Conservation (phyloP, 805 yeast species). For the Debaryomyces maramus region DNA sequence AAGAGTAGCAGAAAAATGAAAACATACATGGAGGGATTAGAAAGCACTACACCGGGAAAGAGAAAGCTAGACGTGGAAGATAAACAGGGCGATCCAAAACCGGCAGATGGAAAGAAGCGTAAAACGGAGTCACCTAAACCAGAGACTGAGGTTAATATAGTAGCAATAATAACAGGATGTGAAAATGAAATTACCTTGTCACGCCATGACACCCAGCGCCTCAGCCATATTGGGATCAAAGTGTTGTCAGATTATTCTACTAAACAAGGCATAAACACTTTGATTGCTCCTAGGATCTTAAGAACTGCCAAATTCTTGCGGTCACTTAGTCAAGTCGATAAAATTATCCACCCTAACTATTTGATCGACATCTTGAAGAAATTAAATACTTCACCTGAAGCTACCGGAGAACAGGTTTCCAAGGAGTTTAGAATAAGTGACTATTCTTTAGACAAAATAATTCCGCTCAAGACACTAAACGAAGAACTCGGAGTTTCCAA, state of each 20-base stretch:
- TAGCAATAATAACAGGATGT: conserved; percentile 66
- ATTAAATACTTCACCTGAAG: conserved; percentile 6
- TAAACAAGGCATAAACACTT: conserved; percentile 41
- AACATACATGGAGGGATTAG: conserved; percentile 36
- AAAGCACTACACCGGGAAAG: conserved; percentile 12
- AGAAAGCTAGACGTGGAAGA: background rate
- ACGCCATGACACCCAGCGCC: conserved; percentile 41
- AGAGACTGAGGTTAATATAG: conserved; percentile 36
- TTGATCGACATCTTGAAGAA: conserved; percentile 43
- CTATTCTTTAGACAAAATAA: conserved; percentile 35
- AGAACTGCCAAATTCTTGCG: conserved; percentile 86
- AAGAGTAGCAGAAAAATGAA: conserved; percentile 47
- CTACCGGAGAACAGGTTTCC: conserved; percentile 14
- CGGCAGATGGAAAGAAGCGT: conserved; percentile 13
- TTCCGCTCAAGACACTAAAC: conserved; percentile 31
- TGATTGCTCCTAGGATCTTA: conserved; percentile 78
- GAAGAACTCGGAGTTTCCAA: conserved; percentile 23
- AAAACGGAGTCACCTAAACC: conserved; percentile 8
- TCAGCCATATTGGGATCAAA: conserved; percentile 58
- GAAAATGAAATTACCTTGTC: conserved; percentile 44
- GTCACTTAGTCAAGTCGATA: conserved; percentile 58
- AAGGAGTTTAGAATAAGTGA: conserved; percentile 27
- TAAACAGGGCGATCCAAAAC: background rate
- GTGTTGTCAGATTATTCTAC: conserved; percentile 46
- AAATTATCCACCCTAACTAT: conserved; percentile 57